A percentile compares a stretch with the other conserved stretches of the same genome.
These are phyloP conservation scores for Scutellaria baicalensis DNA, from an alignment of 257 asterid species.

Conservation along the genomic window DNA sequence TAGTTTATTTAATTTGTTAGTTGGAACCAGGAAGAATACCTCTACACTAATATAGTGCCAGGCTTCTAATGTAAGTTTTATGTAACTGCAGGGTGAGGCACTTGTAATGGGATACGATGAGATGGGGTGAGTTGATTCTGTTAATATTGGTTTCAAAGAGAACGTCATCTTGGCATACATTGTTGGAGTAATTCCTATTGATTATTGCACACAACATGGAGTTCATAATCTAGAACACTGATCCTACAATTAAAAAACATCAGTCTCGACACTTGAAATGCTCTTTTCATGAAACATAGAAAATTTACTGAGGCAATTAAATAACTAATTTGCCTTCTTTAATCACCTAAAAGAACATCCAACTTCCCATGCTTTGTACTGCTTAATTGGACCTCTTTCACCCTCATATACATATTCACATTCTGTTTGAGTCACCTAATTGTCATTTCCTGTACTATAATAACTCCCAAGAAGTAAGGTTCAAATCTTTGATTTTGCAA, in stretches of 20 bases:
- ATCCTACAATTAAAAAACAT: not conserved
- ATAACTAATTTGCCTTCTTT: not conserved
- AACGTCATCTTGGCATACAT: not conserved
- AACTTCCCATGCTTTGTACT: not conserved
- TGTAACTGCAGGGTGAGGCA: constrained; percentile 86
- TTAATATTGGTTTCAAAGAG: not conserved
- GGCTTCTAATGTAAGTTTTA: constrained; percentile 21
- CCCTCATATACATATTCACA: not conserved
- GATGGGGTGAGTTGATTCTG: constrained; percentile 79
- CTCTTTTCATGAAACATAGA: not conserved
- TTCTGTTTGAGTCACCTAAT: not conserved
- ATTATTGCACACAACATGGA: not conserved
- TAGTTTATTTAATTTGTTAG: not conserved
- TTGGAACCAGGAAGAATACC: not conserved
- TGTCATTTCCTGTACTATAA: not conserved
- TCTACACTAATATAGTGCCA: not conserved
- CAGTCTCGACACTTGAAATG: constrained; percentile 3
- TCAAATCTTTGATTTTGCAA: not conserved
- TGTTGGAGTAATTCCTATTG: constrained; percentile 12
- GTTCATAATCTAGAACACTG: not conserved
- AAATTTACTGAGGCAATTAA: not conserved
- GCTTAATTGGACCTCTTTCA: not conserved
- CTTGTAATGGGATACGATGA: constrained; percentile 98
- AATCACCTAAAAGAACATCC: not conserved
- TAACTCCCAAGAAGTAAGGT: not conserved